A percentile compares a stretch with the other conserved stretches of the same genome.
Evolutionary conservation across 2,329 filamentous ascomycete genomes (phyloP).

Genomic region (Venturiaceae sp.): DNA sequence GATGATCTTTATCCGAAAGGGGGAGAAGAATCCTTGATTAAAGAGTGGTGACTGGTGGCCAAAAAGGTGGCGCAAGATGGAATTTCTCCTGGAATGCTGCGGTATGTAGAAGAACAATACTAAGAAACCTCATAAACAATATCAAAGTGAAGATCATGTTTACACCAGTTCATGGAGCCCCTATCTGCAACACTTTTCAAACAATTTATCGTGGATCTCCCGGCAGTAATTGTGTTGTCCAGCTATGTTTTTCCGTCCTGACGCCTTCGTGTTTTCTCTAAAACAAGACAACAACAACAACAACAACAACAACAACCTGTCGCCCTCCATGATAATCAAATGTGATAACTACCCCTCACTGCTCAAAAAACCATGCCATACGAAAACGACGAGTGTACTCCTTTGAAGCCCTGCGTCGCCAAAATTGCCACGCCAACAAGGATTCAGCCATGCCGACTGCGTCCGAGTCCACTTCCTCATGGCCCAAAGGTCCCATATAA

Average conservation of each 20-base stretch:
- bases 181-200: background rate
- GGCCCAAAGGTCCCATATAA: background rate
- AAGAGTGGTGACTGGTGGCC: background rate
- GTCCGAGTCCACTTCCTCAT: background rate
- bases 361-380: background rate
- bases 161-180: background rate
- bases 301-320: background rate
- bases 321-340: background rate
- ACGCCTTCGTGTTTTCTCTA: background rate
- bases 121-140: background rate
- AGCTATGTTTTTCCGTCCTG: background rate
- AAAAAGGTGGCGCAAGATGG: background rate
- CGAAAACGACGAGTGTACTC: background rate
- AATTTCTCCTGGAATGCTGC: background rate
- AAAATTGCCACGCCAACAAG: background rate
- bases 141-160: background rate
- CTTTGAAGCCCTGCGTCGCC: background rate
- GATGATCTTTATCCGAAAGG: background rate
- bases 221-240: background rate
- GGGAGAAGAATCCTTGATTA: background rate
- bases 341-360: background rate
- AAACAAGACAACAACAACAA: too few species aligned
- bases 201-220: background rate
- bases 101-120: conserved; percentile 1
- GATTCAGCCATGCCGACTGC: background rate